A percentile compares a stretch with the other conserved stretches of the same genome.
Conservation (phyloP, 805 yeast genomes). For the Yarrowia porcina region DNA sequence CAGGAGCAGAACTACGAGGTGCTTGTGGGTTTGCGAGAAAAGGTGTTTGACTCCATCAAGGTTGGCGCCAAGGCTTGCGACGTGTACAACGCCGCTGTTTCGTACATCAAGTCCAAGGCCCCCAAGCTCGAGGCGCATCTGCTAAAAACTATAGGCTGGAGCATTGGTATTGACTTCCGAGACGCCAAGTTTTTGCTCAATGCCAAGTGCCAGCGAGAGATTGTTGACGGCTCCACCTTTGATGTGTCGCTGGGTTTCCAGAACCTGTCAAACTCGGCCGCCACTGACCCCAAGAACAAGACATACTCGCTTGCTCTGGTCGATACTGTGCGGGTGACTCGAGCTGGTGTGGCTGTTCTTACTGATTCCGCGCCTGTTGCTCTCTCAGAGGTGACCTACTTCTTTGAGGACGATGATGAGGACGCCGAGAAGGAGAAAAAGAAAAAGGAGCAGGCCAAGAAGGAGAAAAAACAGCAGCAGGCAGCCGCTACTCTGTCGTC, state of each 20-base stretch:
- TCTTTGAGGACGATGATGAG: conserved; percentile 68
- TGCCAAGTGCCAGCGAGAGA: conserved; percentile 62
- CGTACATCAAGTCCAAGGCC: conserved; percentile 55
- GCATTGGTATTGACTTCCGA: conserved; percentile 85
- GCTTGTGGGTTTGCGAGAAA: conserved; percentile 63
- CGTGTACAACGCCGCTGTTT: conserved; percentile 62
- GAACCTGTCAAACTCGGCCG: conserved; percentile 51
- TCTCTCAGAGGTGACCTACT: conserved; percentile 75
- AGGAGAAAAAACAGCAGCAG: conserved; percentile 34
- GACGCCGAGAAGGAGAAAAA: conserved; percentile 39
- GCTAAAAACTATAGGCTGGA: conserved; percentile 80
- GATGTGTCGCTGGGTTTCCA: conserved; percentile 76
- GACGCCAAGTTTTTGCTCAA: conserved; percentile 73
- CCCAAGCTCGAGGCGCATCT: conserved; percentile 65
- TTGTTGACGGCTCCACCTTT: conserved; percentile 71
- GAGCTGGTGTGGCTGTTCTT: conserved; percentile 57
- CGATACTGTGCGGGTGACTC: conserved; percentile 74
- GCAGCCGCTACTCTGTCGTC: conserved; percentile 52
- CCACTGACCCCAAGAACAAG: conserved; percentile 50
- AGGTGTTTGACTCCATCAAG: conserved; percentile 57
- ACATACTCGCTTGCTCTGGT: conserved; percentile 69
- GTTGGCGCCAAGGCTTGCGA: conserved; percentile 67
- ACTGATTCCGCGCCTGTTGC: conserved; percentile 66
- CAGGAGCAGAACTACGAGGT: conserved; percentile 78
- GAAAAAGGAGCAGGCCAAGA: conserved; percentile 19